Evolutionary conservation across 257 asterid species (phyloP), one percentile per base, ranked within the genome.

Genomic region (Solanum neorickii): DNA sequence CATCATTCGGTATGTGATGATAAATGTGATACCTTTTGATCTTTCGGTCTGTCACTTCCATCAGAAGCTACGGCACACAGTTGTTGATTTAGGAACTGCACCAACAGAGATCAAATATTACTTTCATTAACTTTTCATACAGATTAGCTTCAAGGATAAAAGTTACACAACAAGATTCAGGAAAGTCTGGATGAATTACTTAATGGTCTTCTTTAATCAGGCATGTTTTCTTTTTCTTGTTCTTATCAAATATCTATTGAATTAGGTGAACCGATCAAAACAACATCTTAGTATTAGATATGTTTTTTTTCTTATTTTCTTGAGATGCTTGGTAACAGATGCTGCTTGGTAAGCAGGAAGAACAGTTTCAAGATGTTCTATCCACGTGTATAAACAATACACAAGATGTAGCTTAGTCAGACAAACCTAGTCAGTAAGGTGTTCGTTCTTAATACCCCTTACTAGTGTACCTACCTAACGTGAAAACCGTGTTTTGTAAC

Each of bases 21-120:
- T 65, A 85, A 68, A 12, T 18, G 21, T 15, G 75, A 62, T 87
- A 97, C 99, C 99, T 95, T 97, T 89, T 95, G 99, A 91, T 97
- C 99, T 92, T 98, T 94, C 60, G 99, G 91, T 91, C 94, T 96
- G 92, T 96, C 98, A 73, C 99, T 97, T 74, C 99, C 99, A 93
- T 97, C 99, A 86, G 99, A 95, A 88, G 90, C 99, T 87, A 88
- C 91, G 74, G 92, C 33, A 78, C 46, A 90, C 87, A 88, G 94
- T 33, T 89, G 89, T 75, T 92, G 98, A 91, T 89, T 93, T 46
- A 90, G 94, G 83, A 90, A 95, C 96, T 94, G 94, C 91, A 90
- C 41, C 69, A 73, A 21, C 20, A 92, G 87, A 73, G 62, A 66
- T 13, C 33, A 46, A 29, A 80, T 29, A 18, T 16, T 44, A 80